Conservation (phyloP, 2,329 filamentous ascomycete genomes). For the Ophiostoma himal-ulmi region DNA sequence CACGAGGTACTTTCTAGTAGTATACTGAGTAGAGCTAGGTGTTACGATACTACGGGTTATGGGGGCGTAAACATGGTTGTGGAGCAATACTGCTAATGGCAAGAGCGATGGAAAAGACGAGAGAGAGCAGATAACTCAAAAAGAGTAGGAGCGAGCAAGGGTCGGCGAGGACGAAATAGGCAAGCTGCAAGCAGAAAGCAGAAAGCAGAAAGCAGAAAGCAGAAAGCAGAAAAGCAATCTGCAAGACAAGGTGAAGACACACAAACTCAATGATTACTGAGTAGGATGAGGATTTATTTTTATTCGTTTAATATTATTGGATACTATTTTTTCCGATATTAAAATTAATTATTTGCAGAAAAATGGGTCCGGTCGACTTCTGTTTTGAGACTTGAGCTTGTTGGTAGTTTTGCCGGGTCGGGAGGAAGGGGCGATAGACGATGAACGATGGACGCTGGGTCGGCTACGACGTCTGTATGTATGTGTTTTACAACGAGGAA, state of each 20-base stretch:
- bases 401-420: background rate
- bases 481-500: too few relatives aligned
- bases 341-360: background rate
- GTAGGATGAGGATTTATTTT: background rate
- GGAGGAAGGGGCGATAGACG: background rate
- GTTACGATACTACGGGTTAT: background rate
- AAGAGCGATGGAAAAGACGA: background rate
- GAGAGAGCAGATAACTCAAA: background rate
- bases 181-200: background rate
- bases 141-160: too few relatives aligned
- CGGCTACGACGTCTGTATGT: too few relatives aligned
- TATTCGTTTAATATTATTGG: background rate
- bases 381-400: slow-evolving; percentile 4
- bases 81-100: too few relatives aligned
- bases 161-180: too few relatives aligned
- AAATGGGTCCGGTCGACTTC: slow-evolving; percentile 13
- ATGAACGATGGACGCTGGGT: too few relatives aligned
- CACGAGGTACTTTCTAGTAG: background rate
- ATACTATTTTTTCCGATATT: background rate
- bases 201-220: background rate
- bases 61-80: background rate
- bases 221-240: background rate
- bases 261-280: background rate
- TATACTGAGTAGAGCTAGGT: background rate
- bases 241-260: background rate